A percentile compares a stretch with the other conserved stretches of the same genome.
phyloP scores from a whole-genome alignment of 805 yeast species.

The Saturnispora zaruensis region DNA sequence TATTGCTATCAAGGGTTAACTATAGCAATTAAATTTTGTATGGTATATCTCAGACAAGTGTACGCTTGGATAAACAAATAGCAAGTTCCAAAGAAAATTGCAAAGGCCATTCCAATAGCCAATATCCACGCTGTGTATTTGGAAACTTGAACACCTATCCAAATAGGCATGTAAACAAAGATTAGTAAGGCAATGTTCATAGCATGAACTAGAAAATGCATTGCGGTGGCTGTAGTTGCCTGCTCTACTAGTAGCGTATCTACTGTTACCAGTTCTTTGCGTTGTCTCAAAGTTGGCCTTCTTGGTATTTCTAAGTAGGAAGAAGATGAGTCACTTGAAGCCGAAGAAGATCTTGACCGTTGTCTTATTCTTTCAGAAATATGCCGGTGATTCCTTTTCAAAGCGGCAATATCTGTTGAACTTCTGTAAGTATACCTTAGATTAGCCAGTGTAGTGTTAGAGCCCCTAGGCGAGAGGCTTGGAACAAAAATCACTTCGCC shows the following conservation, averaged over 20 bases:
- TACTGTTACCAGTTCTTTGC: not conserved
- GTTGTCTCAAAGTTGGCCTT: too few relatives aligned
- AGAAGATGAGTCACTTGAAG: not conserved
- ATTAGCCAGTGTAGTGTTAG: not conserved
- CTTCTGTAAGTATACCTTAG: not conserved
- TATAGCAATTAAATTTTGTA: not conserved
- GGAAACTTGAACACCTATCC: not conserved
- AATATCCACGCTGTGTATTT: not conserved
- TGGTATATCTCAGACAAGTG: not conserved
- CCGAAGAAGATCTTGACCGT: not conserved
- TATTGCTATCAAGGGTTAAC: not conserved
- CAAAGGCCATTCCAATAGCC: not conserved
- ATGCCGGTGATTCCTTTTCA: not conserved
- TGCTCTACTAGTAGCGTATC: not conserved
- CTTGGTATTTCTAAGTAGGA: not conserved
- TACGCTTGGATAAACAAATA: not conserved
- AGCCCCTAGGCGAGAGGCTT: not conserved
- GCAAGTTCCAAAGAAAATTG: not conserved
- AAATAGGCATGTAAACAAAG: slow-evolving; percentile 13
- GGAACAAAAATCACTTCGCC: slow-evolving; percentile 2
- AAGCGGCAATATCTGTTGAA: not conserved
- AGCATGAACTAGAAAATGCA: slow-evolving; percentile 3
- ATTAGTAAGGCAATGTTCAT: slow-evolving; percentile 9
- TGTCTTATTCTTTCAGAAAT: not conserved
- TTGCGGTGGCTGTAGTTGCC: not conserved